These are phyloP conservation scores for Cladorrhinum sp. DNA, from an alignment of 2,329 filamentous ascomycete genomes.

Conservation along the genomic window DNA sequence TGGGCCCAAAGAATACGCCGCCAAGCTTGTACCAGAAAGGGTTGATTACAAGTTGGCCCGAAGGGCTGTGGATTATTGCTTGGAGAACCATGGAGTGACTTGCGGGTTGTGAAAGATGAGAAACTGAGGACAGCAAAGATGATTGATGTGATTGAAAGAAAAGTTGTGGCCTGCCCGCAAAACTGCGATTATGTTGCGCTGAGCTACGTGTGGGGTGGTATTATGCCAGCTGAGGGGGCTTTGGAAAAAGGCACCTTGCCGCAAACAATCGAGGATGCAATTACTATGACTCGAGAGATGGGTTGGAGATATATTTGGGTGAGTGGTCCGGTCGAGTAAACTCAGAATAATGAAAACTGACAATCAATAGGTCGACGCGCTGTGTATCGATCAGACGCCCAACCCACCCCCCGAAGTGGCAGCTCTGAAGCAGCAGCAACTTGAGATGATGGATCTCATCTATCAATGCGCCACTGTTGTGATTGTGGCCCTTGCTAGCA, in stretches of 20 bases:
- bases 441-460: slow-evolving; percentile 19
- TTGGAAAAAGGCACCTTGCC: slow-evolving; percentile 6
- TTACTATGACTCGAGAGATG: slow-evolving; percentile 6
- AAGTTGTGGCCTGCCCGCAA: neutral
- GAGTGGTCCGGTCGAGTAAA: neutral
- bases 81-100: neutral
- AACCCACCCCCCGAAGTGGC: slow-evolving; percentile 6
- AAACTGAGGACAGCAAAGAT: neutral
- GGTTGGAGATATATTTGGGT: slow-evolving; percentile 16
- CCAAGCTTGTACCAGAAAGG: neutral
- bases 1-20: neutral
- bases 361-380: slow-evolving; percentile 10
- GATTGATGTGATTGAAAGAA: slow-evolving; percentile 7
- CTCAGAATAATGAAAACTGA: neutral
- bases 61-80: slow-evolving; percentile 1
- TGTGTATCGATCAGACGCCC: slow-evolving; percentile 13
- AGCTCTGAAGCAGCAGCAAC: slow-evolving; percentile 11
- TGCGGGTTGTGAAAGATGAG: neutral
- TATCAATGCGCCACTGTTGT: slow-evolving; percentile 12
- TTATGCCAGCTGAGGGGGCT: neutral
- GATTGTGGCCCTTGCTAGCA: slow-evolving; percentile 11
- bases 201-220: slow-evolving; percentile 4
- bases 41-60: neutral
- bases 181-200: slow-evolving; percentile 8
- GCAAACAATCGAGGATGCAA: slow-evolving; percentile 17